Evolutionary conservation across 345 rosid genomes (phyloP), one percentile per base, ranked within the genome.

Genomic region (Eucalyptus melliodora): DNA sequence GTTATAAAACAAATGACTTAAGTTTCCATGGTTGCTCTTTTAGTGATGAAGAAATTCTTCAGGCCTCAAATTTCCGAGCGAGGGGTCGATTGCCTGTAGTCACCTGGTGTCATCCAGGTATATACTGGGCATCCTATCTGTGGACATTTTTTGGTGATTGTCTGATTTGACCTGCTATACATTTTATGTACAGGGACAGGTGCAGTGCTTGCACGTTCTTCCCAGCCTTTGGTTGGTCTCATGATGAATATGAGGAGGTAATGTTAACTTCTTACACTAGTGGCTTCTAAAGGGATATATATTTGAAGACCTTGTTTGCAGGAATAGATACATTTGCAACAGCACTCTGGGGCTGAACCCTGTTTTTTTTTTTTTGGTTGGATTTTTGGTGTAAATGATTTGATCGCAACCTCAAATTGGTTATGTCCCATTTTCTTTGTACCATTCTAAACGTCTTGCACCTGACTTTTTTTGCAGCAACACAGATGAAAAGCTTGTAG

Each of bases 231-330:
- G 86, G 99, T 96, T 90, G 99, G 99, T 91, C 95, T 97, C 59
- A 96, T 98, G 98, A 96, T 97, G 99, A 98, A 97, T 92, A 94
- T 95, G 96, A 95, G 99, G 91, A 98, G 99, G 99, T 97, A 95
- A 50, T 82, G 83, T 83, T 47, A 81, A 6, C n/a, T 50, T 82
- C 37, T 87, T 83, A 59, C 53, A 65, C 88, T 51, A 44, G 89
- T 92, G 91, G 85, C 59, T 59, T 65, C 34, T 30, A 56, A 6
- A 60, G 30, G 27, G 30, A 40, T 40, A 77, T 77, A 12, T 44
- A 77, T 77, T 77, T 77, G 30, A 77, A 21, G 83, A 40, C 47
- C 47, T 44, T 7, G 44, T 40, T 77, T 14, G 30, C 85, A 40
- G 42, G 85, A 77, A 77, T 77, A 40, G 47, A 40, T 77, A 6